Base-by-base conservation (phyloP, 139 green algal species). In the Ettlia oleoabundans region DNA sequence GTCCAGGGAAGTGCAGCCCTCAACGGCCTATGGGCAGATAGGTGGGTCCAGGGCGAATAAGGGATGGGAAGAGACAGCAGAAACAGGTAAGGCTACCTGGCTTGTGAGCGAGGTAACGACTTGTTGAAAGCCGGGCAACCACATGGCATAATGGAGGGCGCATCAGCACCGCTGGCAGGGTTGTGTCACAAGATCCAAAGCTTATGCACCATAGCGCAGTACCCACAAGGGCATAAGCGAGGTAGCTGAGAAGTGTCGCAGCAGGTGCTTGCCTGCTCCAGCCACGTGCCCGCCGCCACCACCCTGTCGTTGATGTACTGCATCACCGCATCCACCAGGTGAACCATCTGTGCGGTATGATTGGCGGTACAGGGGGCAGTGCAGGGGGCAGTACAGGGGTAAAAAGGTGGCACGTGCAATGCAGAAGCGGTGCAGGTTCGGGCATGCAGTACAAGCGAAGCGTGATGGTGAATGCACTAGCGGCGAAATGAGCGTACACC, bases 241-340 rank as follows among this genome's bases (percentile, higher is more conserved):
- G 70, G 42, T 2, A 41, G 19, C 10, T 9, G 21, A 69, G 62
- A 19, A 9, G n/a, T 18, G 24, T 35, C 21, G 7, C 61, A 7
- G 32, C 28, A 30, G 61, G 10, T 13, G 67, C 67, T 35, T 21
- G 35, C 71, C 73, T 80, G 74, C 55, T 81, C 74, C 55, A 81
- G 55, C 74, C 74, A 81, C 55, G 74, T 28, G 1, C 55, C 55
- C 3, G 74, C 74, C 15, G 74, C 74, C 74, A 58, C 26, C 74
- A 81, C 74, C 0, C 74, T 53, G 58, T 81, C 74, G 28, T 18
- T 58, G 9, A 70, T 58, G 55, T 81, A 81, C 55, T 81, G 74
- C 37, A 70, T 38, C 38, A 81, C 74, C 26, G 74, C n/a, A 9
- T 81, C 55, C 10, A 70, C 55, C 0, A 81, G 38, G 74, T 81